Evolutionary conservation across 148 eudicot genomes (phyloP).

Genomic region (Hydrangea macrophylla): DNA sequence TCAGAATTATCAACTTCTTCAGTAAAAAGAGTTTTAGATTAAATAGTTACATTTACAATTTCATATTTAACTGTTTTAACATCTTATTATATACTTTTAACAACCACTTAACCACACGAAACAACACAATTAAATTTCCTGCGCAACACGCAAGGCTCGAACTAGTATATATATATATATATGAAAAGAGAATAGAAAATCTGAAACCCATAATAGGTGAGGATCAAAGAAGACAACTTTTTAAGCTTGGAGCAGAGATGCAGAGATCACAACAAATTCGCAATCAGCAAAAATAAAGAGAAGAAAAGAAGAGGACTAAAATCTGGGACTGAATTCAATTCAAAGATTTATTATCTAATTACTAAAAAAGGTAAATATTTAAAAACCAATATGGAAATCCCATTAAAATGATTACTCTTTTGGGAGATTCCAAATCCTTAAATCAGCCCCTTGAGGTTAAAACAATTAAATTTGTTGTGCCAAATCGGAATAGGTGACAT

Average conservation of each 20-base stretch:
- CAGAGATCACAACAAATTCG: conserved; percentile 2
- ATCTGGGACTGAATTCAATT: background rate
- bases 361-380: background rate
- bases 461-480: background rate
- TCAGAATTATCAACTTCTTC: no score
- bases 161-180: no score
- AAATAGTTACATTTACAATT: no score
- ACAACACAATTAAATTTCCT: no score
- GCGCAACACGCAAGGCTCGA: no score
- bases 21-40: no score
- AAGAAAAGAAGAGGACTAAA: background rate
- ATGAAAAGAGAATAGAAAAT: conserved; percentile 1
- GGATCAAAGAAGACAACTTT: conserved; percentile 10
- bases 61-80: no score
- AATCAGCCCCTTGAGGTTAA: background rate
- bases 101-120: no score
- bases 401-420: conserved; percentile 7
- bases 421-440: conserved; percentile 5
- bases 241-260: background rate
- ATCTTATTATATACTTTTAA: no score
- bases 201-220: background rate
- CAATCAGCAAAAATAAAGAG: no score
- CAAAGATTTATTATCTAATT: no score
- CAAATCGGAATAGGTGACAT: background rate
- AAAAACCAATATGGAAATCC: conserved; percentile 4